Percentiles rank a stretch among this genome's conserved stretches.
Evolutionary conservation across 2,329 filamentous ascomycete species (phyloP).

Genomic region (Talaromyces amestolkiae): DNA sequence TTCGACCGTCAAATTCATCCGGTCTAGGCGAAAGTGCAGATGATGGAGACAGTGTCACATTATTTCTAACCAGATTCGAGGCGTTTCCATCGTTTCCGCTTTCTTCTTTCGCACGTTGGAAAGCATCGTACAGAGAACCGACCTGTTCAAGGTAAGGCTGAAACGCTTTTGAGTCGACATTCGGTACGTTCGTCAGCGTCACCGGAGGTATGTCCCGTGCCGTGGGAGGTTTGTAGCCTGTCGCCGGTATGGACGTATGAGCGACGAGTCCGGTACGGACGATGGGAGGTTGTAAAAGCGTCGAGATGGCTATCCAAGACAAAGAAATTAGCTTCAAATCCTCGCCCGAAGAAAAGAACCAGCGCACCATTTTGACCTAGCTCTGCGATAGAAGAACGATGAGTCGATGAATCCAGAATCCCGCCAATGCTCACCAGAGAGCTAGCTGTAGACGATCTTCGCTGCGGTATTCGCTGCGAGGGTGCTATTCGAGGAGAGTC

Average conservation of each 20-base stretch:
- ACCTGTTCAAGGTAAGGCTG: slow-evolving; percentile 81
- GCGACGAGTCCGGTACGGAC: slow-evolving; percentile 82
- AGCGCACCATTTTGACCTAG: slow-evolving; percentile 74
- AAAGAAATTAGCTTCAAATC: slow-evolving; percentile 12
- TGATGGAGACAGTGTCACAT: slow-evolving; percentile 34
- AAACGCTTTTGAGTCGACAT: slow-evolving; percentile 77
- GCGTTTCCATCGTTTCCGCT: slow-evolving; percentile 66
- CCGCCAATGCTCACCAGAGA: slow-evolving; percentile 85
- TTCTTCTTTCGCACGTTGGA: slow-evolving; percentile 75
- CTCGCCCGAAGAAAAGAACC: neutral
- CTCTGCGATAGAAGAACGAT: slow-evolving; percentile 64
- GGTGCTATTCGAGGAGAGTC: slow-evolving; percentile 36
- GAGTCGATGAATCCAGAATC: slow-evolving; percentile 66
- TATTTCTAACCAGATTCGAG: slow-evolving; percentile 46
- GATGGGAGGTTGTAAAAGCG: slow-evolving; percentile 85
- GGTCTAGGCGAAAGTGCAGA: slow-evolving; percentile 32
- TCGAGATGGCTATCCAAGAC: slow-evolving; percentile 70
- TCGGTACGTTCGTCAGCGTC: slow-evolving; percentile 80
- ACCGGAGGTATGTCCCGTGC: slow-evolving; percentile 90
- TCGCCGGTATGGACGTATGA: slow-evolving; percentile 66
- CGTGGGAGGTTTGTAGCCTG: slow-evolving; percentile 77
- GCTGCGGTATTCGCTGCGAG: slow-evolving; percentile 37
- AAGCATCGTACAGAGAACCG: slow-evolving; percentile 81
- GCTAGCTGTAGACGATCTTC: slow-evolving; percentile 81
- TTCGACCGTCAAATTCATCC: slow-evolving; percentile 50